Base-by-base conservation (phyloP, 2,329 filamentous ascomycete species). In the Elsinoe arachidis region DNA sequence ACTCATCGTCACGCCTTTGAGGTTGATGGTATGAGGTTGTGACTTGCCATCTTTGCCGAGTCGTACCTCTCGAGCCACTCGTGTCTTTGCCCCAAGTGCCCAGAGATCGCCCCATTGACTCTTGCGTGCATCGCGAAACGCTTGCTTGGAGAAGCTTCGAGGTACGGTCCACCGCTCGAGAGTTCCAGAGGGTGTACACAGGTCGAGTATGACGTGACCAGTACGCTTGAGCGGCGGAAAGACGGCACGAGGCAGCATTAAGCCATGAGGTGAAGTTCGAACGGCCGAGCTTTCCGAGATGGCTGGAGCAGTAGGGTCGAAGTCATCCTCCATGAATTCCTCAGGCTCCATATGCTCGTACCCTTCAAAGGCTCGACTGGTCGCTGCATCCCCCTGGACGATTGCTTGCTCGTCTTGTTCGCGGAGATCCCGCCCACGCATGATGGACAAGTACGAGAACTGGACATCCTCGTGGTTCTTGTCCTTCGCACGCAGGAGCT, bases 111-210 rank as follows among this genome's bases (percentile, higher is more conserved):
- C 93, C 93, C 92, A 97, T 55, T 75, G 76, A 0, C 86, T 81
- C 74, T 99, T 99, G 61, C 93, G 84, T 35, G 93, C 93, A 68
- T 97, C 93, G 65, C 88, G 89, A 74, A 92, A 97, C 0, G 90
- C 90, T 65, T 87, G 83, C 64, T 81, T 85, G 69, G 85, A 86
- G 72, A 86, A 93, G 59, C 85, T 90, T 64, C 84, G 84, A 1
- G 92, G 88, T 0, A 99, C 86, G 0, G 87, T 93, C 93, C 93
- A 99, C 57, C 93, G 88, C 76, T 99, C 92, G 34, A 96, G 84
- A 41, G 81, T 84, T 33, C 88, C 93, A 0, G 82, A 79, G 0
- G 92, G 87, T 0, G 93, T 97, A 76, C 93, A 99, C 2, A 97
- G 70, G 68, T 99, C 93, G 26, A 99, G 76, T 14, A 87, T 89